Evolutionary conservation across 768 basidiomycete species (phyloP), one percentile per base, ranked within the genome.

Genomic region (Chalciporus pseudorubinellus): DNA sequence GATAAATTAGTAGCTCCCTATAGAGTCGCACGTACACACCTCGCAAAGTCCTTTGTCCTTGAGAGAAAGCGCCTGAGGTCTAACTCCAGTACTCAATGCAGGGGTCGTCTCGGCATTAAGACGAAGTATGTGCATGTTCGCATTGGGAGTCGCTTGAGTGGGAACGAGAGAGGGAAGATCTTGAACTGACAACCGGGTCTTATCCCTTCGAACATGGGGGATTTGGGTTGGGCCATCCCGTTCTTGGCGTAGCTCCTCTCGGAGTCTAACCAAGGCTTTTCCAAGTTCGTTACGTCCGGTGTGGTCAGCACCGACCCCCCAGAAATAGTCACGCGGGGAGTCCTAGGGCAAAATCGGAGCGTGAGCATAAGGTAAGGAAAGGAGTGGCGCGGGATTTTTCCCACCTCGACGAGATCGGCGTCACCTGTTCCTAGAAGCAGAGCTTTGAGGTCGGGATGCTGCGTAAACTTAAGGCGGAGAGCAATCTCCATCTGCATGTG

Each of bases 261-360:
- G 74, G 57, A 89, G 69, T 56, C 84, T 78, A 57, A 81, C 78
- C 11, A 89, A 75, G 11, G 83, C 81, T 63, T 83, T 86, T 38
- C 87, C 88, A 28, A 89, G 78, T 64, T 89, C 85, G 56, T 89
- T 89, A 36, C 81, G 79, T 18, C 87, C 87, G 59, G 74, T 70
- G 22, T 77, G 71, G 64, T 89, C 83, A 34, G 77, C 72, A 6
- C 87, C 87, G 53, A 82, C 67, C n/a, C 87, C 87, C 86, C 87
- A 89, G 67, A 88, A 88, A 36, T 84, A 74, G 65, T 89, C 87
- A 56, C 81, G 84, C 52, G 83, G 82, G n/a, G 85, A 87, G 60
- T 85, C 79, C 85, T 87, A 55, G 26, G 11, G 20, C 4, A 16
- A 6, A 47, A 18, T 46, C 26, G 50, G 19, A n/a, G 19, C 14